Base-by-base conservation (phyloP, 129 eudicot genomes). In the Centella asiatica region DNA sequence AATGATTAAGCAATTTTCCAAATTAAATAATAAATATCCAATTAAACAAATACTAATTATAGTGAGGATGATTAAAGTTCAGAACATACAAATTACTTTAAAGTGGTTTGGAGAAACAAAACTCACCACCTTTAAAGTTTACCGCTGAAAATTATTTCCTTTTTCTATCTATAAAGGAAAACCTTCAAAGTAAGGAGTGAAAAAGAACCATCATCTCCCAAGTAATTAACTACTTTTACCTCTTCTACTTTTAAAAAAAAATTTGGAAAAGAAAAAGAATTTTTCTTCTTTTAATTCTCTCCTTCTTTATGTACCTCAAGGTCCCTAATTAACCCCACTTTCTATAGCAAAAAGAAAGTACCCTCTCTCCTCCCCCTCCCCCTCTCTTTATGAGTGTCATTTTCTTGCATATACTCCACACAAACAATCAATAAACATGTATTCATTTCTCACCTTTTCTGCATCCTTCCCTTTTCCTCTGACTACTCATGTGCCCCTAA, bases 351-450 rank as follows among this genome's bases (percentile, higher is more conserved):
- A 69, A 70, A 74, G 47, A 33, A 34, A 34, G 67, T 68, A 48
- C 26, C 64, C 39, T 64, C 37, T 58, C 77, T 19, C 64, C 57
- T 65, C 66, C 71, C 37, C 62, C 66, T 44, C 44, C 56, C 59
- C 23, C 61, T 44, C 62, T 32, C 34, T 54, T 45, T 67, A 63
- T 65, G 52, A 85, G 82, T 82, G 90, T 89, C 95, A 80, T 81
- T 82, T 76, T 85, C 88, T 85, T 78, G 77, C 86, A 89, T 72
- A 78, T 79, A 85, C 92, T 83, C 81, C 92, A 78, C 81, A 85
- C 77, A 85, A 58, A 29, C 63, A 58, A 69, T 80, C 77, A 73
- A 76, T 83, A 80, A 74, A 18, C 44, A 57, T 77, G 74, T 31
- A 70, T 75, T 68, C 80, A 72, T 76, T 87, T 68, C 83, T 76